phyloP scores from a whole-genome alignment of 495 filamentous ascomycete genomes.

The Neurospora intermedia region DNA sequence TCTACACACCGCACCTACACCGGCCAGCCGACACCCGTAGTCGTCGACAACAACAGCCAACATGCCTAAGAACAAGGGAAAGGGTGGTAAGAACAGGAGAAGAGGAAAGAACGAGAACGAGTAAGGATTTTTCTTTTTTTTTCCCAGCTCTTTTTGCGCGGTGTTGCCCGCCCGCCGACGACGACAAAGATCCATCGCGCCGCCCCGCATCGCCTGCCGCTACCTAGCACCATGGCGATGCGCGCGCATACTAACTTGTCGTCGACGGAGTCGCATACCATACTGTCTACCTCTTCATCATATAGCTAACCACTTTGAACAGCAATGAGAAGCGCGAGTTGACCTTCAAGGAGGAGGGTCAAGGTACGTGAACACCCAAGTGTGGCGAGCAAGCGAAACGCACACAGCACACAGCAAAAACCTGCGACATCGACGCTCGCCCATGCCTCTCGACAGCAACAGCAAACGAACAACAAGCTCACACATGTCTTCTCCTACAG shows the following conservation, averaged over 20 bases:
- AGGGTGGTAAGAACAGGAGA: slow-evolving; percentile 98
- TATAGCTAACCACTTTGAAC: not conserved
- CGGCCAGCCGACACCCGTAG: not conserved
- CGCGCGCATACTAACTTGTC: not conserved
- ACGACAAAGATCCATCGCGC: not conserved
- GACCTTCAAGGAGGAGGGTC: slow-evolving; percentile 95
- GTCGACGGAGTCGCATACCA: not conserved
- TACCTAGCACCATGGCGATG: not conserved
- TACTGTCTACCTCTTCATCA: not conserved
- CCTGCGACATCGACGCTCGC: not conserved
- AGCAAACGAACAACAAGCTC: slow-evolving; percentile 12
- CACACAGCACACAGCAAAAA: not conserved
- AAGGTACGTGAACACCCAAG: slow-evolving; percentile 43
- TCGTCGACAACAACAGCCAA: slow-evolving; percentile 3
- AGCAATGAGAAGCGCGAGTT: slow-evolving; percentile 99
- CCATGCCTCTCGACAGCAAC: not conserved
- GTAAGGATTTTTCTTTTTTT: slow-evolving; percentile 8
- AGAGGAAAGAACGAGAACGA: slow-evolving; percentile 99
- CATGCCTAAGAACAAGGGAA: slow-evolving; percentile 27
- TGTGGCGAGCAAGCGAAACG: slow-evolving; percentile 4
- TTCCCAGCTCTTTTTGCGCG: not conserved
- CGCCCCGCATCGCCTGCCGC: not conserved
- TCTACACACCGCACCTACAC: not conserved
- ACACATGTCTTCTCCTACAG: slow-evolving; percentile 28
- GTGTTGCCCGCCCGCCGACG: not conserved